Conservation (phyloP, 192 early-diverging fungal species). For the Funneliformis geosporum region DNA sequence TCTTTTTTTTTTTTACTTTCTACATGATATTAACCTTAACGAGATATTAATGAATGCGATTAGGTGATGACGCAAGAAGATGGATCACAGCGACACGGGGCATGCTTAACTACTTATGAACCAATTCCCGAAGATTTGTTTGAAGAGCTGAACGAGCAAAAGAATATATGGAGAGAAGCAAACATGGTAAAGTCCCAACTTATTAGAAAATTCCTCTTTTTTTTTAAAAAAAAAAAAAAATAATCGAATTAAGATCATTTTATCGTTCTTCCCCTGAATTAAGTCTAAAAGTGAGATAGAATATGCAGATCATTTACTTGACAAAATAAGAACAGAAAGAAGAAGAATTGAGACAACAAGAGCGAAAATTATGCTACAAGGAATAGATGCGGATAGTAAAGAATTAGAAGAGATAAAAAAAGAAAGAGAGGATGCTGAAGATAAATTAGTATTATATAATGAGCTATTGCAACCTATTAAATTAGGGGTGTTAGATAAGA, state of each 20-base stretch:
- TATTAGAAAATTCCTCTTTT: not conserved
- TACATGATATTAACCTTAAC: not conserved
- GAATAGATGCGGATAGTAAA: not conserved
- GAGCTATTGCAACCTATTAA: slow-evolving; percentile 67
- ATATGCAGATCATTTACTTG: slow-evolving; percentile 38
- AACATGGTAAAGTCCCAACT: slow-evolving; percentile 19
- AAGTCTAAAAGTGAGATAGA: slow-evolving; percentile 39
- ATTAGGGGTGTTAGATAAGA: slow-evolving; percentile 52
- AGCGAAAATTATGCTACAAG: not conserved
- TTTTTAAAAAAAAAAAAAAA: not conserved
- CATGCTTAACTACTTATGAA: slow-evolving; percentile 46
- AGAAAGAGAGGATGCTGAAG: slow-evolving; percentile 56
- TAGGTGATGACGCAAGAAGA: slow-evolving; percentile 46
- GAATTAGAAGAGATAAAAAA: slow-evolving; percentile 28
- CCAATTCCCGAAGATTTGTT: slow-evolving; percentile 25
- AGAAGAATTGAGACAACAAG: not conserved
- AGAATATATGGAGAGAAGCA: slow-evolving; percentile 1
- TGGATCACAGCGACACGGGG: slow-evolving; percentile 42
- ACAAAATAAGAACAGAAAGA: slow-evolving; percentile 35
- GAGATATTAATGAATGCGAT: not conserved
- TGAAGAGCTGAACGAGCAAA: not conserved
- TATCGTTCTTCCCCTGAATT: not conserved
- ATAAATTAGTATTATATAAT: slow-evolving; percentile 65
- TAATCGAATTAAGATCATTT: not conserved
- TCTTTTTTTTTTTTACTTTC: not conserved